Conservation (phyloP, 2,329 filamentous ascomycete genomes). For the Aureobasidium sp. region DNA sequence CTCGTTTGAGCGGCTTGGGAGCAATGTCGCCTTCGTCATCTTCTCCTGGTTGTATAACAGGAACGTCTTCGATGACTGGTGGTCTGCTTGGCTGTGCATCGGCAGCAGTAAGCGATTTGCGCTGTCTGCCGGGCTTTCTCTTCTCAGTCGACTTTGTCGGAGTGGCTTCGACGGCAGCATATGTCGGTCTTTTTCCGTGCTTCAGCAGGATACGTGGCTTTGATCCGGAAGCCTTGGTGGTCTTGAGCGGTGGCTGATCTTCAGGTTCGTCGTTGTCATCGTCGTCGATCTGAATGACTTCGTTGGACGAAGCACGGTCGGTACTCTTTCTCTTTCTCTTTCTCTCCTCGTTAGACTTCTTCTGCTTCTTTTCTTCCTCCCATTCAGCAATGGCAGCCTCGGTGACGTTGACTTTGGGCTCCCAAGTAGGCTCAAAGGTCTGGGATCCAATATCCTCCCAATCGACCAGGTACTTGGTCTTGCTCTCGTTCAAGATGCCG, state of each 20-base stretch:
- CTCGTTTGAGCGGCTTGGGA: neutral
- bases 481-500: constrained; percentile 29
- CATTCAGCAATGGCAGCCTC: constrained; percentile 31
- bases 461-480: constrained; percentile 46
- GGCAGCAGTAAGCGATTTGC: neutral
- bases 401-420: constrained; percentile 33
- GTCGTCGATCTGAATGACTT: neutral
- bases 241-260: neutral
- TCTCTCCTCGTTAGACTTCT: neutral
- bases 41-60: neutral
- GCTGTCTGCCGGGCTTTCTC: neutral
- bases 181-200: neutral
- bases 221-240: neutral
- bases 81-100: too few species aligned
- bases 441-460: constrained; percentile 46
- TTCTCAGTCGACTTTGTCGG: neutral
- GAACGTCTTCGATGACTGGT: neutral
- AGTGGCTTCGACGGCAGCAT: neutral
- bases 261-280: neutral
- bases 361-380: constrained; percentile 25
- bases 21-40: neutral
- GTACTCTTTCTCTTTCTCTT: neutral
- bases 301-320: neutral
- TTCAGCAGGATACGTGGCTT: neutral
- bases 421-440: constrained; percentile 48